Conservation (phyloP, 352 stramenopile genomes). For the Globisporangium recalcitrans region DNA sequence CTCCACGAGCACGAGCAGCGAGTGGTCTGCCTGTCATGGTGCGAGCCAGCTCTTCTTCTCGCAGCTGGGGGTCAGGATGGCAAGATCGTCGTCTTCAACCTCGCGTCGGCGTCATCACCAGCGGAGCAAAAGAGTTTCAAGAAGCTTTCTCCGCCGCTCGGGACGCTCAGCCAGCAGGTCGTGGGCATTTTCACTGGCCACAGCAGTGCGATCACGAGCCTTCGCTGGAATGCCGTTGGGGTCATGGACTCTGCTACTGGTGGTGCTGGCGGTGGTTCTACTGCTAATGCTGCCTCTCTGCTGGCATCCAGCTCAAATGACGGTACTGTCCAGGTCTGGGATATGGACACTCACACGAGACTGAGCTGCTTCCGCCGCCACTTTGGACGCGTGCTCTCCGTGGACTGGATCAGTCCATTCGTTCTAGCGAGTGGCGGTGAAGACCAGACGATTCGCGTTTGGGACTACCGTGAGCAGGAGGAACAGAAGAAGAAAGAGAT, state of each 20-base stretch:
- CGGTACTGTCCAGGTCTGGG: slow-evolving; percentile 54
- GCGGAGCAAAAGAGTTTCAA: neutral
- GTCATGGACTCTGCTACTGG: neutral
- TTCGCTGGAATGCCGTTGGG: slow-evolving; percentile 33
- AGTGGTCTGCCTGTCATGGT: slow-evolving; percentile 42
- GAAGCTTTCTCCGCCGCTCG: neutral
- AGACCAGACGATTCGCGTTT: slow-evolving; percentile 64
- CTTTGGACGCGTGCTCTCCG: slow-evolving; percentile 42
- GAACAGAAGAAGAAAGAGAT: neutral
- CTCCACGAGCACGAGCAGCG: slow-evolving; percentile 56
- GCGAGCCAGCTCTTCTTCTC: slow-evolving; percentile 26
- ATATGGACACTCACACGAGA: slow-evolving; percentile 16
- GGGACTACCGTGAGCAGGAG: slow-evolving; percentile 38
- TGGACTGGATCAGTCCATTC: slow-evolving; percentile 46
- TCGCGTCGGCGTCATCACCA: neutral
- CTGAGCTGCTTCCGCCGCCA: slow-evolving; percentile 41
- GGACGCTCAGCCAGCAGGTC: slow-evolving; percentile 12
- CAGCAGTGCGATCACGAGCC: slow-evolving; percentile 32
- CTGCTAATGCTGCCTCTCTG: slow-evolving; percentile 3
- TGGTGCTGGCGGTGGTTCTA: neutral
- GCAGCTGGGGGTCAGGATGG: slow-evolving; percentile 43
- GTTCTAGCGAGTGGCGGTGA: slow-evolving; percentile 55
- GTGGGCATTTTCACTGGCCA: slow-evolving; percentile 31
- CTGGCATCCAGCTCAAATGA: slow-evolving; percentile 55
- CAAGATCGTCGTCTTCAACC: slow-evolving; percentile 51